Evolutionary conservation across 176 grass and related monocot species (phyloP).

Genomic region (Raddia guianensis): DNA sequence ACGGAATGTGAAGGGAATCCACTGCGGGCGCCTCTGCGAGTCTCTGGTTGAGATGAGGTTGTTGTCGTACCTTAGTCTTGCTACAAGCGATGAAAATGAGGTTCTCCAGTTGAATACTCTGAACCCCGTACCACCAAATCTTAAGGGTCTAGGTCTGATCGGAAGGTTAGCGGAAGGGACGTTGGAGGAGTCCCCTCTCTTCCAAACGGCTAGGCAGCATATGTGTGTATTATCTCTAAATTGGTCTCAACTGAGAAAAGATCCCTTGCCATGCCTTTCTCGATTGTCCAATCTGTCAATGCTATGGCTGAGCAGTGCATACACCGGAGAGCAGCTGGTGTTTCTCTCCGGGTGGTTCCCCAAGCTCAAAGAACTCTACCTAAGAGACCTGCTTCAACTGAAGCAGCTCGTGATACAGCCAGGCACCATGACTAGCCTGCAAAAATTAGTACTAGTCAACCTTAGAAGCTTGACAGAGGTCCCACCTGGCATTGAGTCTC

Average conservation of each 20-base stretch:
- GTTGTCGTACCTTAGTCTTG: not conserved
- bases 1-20: not conserved
- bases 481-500: slow-evolving; percentile 25
- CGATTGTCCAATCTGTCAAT: not conserved
- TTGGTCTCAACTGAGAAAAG: not conserved
- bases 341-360: slow-evolving; percentile 32
- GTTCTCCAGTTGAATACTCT: slow-evolving; percentile 3
- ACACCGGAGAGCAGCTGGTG: not conserved
- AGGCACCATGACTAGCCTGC: not conserved
- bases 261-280: slow-evolving; percentile 11
- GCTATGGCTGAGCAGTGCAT: not conserved
- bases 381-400: not conserved
- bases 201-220: not conserved
- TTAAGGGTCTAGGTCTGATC: not conserved
- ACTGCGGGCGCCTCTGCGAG: not conserved
- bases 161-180: not conserved
- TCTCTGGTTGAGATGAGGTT: slow-evolving; percentile 27
- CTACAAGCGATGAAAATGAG: not conserved
- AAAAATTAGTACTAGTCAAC: not conserved
- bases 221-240: not conserved
- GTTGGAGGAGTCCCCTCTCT: not conserved
- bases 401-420: slow-evolving; percentile 27
- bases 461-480: not conserved
- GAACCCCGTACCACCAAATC: not conserved
- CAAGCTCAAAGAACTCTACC: not conserved